These are phyloP conservation scores for Corylus heterophylla DNA, from an alignment of 306 rosid species.

Conservation along the genomic window DNA sequence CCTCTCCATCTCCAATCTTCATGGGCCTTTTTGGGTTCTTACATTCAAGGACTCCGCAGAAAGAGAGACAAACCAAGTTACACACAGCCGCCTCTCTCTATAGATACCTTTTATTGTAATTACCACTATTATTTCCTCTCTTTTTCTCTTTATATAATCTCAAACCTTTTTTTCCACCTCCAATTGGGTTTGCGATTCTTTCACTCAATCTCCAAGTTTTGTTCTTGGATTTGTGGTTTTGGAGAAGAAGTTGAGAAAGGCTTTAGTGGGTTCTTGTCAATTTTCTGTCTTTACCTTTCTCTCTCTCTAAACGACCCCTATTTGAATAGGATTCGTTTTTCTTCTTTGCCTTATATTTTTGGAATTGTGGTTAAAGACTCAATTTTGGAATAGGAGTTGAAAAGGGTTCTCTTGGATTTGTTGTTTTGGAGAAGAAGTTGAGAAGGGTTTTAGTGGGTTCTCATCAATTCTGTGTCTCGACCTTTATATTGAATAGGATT, in stretches of 20 bases:
- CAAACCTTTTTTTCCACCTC: background rate
- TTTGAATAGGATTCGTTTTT: background rate
- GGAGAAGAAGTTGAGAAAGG: background rate
- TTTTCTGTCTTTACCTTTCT: no score
- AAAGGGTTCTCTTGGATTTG: background rate
- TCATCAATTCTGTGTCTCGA: background rate
- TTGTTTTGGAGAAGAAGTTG: background rate
- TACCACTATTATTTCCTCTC: background rate
- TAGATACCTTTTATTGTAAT: background rate
- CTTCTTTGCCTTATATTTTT: background rate
- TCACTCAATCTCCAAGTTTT: background rate
- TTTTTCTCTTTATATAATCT: background rate
- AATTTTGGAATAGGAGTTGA: background rate
- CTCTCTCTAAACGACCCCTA: background rate
- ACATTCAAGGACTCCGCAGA: slow-evolving; percentile 12
- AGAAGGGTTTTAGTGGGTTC: slow-evolving; percentile 8
- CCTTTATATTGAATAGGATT: slow-evolving; percentile 1
- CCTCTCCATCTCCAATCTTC: slow-evolving; percentile 26
- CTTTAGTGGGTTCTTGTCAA: background rate
- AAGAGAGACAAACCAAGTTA: slow-evolving; percentile 11
- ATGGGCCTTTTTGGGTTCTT: slow-evolving; percentile 45
- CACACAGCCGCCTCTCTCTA: slow-evolving; percentile 2
- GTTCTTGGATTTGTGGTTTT: background rate
- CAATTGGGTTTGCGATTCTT: background rate
- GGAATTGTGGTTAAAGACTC: background rate